Evolutionary conservation across 192 early-diverging fungal species (phyloP).

Genomic region (Coemansia sp.): DNA sequence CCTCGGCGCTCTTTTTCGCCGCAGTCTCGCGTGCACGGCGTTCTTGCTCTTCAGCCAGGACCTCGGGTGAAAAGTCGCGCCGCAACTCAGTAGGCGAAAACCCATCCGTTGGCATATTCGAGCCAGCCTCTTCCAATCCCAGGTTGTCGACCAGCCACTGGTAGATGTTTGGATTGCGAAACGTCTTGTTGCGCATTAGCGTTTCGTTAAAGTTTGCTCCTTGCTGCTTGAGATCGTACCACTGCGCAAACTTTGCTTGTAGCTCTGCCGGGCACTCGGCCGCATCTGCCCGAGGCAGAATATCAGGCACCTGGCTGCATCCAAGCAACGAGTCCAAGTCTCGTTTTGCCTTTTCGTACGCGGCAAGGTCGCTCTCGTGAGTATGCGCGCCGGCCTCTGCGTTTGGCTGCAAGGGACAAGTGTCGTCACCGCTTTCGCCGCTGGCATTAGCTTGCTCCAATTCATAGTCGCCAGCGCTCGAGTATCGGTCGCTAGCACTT

Average conservation of each 20-base stretch:
- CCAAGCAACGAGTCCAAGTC: slow-evolving; percentile 37
- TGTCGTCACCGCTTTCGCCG: not conserved
- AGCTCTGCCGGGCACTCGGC: slow-evolving; percentile 63
- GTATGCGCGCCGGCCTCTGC: not conserved
- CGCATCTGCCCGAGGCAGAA: not conserved
- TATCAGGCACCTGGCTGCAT: slow-evolving; percentile 29
- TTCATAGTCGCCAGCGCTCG: slow-evolving; percentile 1
- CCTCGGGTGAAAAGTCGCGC: slow-evolving; percentile 27
- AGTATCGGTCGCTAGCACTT: not conserved
- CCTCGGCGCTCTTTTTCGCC: slow-evolving; percentile 28
- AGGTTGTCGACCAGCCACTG: slow-evolving; percentile 83
- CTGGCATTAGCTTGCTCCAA: not conserved
- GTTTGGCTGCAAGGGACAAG: not conserved
- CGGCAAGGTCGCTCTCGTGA: not conserved
- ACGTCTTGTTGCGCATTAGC: slow-evolving; percentile 82
- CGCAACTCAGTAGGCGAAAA: slow-evolving; percentile 64
- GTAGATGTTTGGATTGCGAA: slow-evolving; percentile 93
- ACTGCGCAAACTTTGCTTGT: slow-evolving; percentile 79
- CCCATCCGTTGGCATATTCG: slow-evolving; percentile 71
- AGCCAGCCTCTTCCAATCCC: slow-evolving; percentile 79
- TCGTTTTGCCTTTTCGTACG: slow-evolving; percentile 21
- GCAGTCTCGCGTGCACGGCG: slow-evolving; percentile 39
- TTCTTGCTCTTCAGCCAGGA: slow-evolving; percentile 45
- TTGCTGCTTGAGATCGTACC: slow-evolving; percentile 63
- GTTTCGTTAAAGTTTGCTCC: slow-evolving; percentile 84